These are phyloP conservation scores for Erythrophleum ivorense DNA, from an alignment of 331 rosid genomes.

Conservation along the genomic window DNA sequence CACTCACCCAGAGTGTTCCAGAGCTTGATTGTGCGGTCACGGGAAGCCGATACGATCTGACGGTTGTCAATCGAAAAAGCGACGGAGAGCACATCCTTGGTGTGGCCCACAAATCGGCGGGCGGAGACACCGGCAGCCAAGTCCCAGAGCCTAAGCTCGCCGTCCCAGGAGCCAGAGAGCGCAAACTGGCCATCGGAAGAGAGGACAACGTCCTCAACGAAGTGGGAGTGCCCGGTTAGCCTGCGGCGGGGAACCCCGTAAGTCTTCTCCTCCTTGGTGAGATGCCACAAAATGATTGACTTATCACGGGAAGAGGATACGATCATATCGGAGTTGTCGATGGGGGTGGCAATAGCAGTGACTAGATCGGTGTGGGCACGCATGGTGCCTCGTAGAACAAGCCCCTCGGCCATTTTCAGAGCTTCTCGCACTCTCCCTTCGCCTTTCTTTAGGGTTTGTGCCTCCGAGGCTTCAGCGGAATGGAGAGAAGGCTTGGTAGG, in stretches of 20 bases:
- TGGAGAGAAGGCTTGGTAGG: background rate
- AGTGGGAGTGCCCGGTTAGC: constrained; percentile 90
- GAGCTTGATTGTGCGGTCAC: constrained; percentile 95
- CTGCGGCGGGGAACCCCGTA: constrained; percentile 97
- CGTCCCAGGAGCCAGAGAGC: constrained; percentile 98
- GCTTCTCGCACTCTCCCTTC: background rate
- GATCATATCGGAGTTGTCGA: constrained; percentile 88
- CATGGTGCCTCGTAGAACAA: constrained; percentile 91
- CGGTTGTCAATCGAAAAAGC: constrained; percentile 97
- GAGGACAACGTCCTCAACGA: constrained; percentile 91
- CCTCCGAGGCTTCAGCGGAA: background rate
- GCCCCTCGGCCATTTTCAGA: constrained; percentile 68
- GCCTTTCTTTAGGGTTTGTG: constrained; percentile 24
- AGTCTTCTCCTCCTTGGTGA: constrained; percentile 87
- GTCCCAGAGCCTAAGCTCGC: constrained; percentile 98
- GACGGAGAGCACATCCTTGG: constrained; percentile 92
- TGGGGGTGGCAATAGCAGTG: constrained; percentile 91
- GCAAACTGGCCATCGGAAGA: constrained; percentile 99
- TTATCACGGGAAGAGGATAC: constrained; percentile 92
- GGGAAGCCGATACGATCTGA: constrained; percentile 97
- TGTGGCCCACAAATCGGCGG: constrained; percentile 91
- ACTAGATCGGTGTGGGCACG: constrained; percentile 91
- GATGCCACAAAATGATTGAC: constrained; percentile 85
- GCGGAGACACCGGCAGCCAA: constrained; percentile 81
- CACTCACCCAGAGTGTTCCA: constrained; percentile 99